These are phyloP conservation scores for Acanthamoeba healyi DNA, from an alignment of 208 protist genomes.

Conservation along the genomic window DNA sequence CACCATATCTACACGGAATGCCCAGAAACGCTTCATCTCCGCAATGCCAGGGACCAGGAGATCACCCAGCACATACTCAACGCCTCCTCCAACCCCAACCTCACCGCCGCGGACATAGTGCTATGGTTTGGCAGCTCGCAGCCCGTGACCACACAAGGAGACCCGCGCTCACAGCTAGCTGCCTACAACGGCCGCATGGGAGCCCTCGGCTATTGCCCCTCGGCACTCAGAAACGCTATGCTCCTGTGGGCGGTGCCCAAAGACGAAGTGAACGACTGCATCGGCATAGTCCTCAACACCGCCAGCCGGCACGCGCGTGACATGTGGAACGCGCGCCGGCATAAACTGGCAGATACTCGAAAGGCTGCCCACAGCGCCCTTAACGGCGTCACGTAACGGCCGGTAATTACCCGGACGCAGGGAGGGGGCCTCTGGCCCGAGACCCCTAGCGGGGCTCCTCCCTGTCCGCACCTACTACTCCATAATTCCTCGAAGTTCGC, in stretches of 20 bases:
- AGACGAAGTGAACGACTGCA: background rate
- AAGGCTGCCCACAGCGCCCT: too few relatives aligned
- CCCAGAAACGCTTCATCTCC: background rate
- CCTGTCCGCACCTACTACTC: too few relatives aligned
- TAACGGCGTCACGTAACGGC: too few relatives aligned
- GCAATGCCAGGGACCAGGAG: background rate
- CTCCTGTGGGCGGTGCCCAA: background rate
- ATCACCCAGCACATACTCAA: background rate
- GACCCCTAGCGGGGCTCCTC: too few relatives aligned
- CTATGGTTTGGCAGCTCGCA: background rate
- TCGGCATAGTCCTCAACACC: background rate
- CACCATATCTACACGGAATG: background rate
- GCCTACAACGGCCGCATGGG: background rate
- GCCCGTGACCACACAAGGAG: background rate
- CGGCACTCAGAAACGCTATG: background rate
- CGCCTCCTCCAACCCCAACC: too few relatives aligned
- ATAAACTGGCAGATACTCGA: too few relatives aligned
- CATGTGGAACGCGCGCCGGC: too few relatives aligned
- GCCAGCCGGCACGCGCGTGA: too few relatives aligned
- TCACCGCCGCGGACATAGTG: background rate
- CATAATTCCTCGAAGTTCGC: too few relatives aligned
- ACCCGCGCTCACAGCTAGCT: background rate
- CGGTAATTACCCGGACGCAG: too few relatives aligned
- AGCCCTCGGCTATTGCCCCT: background rate
- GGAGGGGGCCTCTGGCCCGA: too few relatives aligned